phyloP scores from a whole-genome alignment of 257 asterid genomes.

The Jacaranda mimosifolia region DNA sequence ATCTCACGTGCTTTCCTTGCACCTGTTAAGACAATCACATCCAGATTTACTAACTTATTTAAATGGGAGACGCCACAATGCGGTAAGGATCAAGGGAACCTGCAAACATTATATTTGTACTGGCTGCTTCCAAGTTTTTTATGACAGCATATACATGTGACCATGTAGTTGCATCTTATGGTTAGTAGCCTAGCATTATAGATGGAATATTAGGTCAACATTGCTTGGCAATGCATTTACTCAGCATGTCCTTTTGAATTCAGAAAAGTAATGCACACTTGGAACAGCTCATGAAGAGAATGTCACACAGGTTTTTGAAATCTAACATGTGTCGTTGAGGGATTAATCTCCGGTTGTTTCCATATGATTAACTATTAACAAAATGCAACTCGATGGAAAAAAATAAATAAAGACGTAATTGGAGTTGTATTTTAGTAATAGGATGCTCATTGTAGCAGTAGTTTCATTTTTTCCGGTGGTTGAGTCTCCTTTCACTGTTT shows the following conservation, averaged over 20 bases:
- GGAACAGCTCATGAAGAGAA: too few species aligned
- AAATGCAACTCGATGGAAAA: too few species aligned
- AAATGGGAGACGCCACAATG: slow-evolving; percentile 15
- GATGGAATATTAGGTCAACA: background rate
- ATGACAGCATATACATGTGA: background rate
- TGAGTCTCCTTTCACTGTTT: background rate
- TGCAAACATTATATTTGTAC: background rate
- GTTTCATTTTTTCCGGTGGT: background rate
- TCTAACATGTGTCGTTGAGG: too few species aligned
- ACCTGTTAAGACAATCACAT: slow-evolving; percentile 54
- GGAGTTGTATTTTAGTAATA: background rate
- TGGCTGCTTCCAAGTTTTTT: slow-evolving; percentile 18
- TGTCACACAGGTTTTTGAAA: too few species aligned
- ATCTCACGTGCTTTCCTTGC: slow-evolving; percentile 92
- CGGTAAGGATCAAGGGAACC: slow-evolving; percentile 2
- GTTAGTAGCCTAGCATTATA: background rate
- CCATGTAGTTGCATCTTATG: slow-evolving; percentile 7
- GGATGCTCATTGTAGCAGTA: background rate
- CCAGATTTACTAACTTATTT: slow-evolving; percentile 28
- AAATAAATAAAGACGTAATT: background rate
- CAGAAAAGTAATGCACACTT: too few species aligned
- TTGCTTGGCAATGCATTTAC: background rate
- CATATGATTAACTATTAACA: too few species aligned
- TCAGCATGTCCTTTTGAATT: too few species aligned
- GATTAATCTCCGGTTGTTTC: background rate